Evolutionary conservation across 306 rosid genomes (phyloP).

Genomic region (Lupinus albus): DNA sequence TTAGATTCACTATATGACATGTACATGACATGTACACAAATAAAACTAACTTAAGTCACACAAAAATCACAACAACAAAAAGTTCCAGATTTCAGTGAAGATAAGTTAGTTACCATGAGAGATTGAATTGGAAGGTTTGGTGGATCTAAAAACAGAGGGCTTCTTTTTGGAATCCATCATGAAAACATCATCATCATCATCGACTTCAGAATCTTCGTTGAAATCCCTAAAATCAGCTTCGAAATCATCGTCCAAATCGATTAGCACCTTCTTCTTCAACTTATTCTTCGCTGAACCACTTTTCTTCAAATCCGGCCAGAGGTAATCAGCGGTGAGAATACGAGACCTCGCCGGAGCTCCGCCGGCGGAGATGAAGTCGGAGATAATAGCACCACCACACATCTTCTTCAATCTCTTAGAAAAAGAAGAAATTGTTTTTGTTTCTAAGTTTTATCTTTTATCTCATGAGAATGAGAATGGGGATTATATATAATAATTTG

Average conservation of each 20-base stretch:
- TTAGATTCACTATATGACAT: not conserved
- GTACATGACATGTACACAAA: not conserved
- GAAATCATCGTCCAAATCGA: slow-evolving; percentile 60
- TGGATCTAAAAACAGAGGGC: slow-evolving; percentile 55
- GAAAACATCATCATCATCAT: slow-evolving; percentile 23
- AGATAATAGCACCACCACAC: slow-evolving; percentile 94
- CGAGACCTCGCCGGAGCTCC: slow-evolving; percentile 36
- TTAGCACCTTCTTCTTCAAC: slow-evolving; percentile 42
- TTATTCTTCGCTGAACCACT: slow-evolving; percentile 42
- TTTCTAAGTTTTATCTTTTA: too few relatives aligned
- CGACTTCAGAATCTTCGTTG: slow-evolving; percentile 73
- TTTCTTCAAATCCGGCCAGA: slow-evolving; percentile 67
- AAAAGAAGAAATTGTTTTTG: not conserved
- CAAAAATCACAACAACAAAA: not conserved
- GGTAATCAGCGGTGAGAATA: slow-evolving; percentile 54
- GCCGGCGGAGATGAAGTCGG: slow-evolving; percentile 62
- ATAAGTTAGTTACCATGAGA: slow-evolving; percentile 45
- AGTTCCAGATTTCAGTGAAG: not conserved
- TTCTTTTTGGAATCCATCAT: slow-evolving; percentile 10
- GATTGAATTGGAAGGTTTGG: slow-evolving; percentile 35
- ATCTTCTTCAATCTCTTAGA: slow-evolving; percentile 27
- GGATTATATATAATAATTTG: too few relatives aligned
- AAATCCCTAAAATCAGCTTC: slow-evolving; percentile 81
- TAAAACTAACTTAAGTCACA: not conserved
- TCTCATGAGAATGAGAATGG: too few relatives aligned